phyloP scores from a whole-genome alignment of 345 rosid species.

The Euclidium syriacum region DNA sequence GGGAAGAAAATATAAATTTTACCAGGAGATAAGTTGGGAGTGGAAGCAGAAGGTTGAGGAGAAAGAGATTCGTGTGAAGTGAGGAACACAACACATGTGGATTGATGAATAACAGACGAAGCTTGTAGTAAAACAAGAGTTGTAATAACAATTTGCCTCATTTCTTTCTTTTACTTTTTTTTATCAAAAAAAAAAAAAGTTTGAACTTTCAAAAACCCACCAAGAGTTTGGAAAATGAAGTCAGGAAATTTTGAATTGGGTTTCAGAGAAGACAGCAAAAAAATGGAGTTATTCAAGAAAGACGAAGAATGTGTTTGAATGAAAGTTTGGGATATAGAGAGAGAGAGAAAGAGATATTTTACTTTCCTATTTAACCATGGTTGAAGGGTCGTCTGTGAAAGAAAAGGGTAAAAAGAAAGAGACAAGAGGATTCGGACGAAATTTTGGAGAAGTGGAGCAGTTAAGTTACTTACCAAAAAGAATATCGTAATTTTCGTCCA shows the following conservation, averaged over 20 bases:
- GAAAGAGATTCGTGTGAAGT: conserved; percentile 24
- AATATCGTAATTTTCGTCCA: background rate
- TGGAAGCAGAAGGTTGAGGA: conserved; percentile 44
- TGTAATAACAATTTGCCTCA: conserved; percentile 41
- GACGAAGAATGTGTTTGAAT: conserved; percentile 18
- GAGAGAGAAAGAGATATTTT: conserved; percentile 7
- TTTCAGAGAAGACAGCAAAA: background rate
- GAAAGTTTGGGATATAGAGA: background rate
- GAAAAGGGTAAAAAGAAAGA: conserved; percentile 24
- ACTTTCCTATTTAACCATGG: conserved; percentile 13
- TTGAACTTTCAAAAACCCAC: conserved; percentile 5
- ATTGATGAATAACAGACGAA: conserved; percentile 31
- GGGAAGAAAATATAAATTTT: background rate
- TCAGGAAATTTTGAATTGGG: conserved; percentile 3
- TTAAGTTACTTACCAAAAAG: conserved; percentile 20
- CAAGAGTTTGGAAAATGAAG: background rate
- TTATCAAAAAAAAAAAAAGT: background rate
- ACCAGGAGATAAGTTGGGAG: conserved; percentile 69
- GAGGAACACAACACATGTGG: conserved; percentile 43
- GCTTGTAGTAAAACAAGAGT: conserved; percentile 36
- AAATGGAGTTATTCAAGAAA: background rate
- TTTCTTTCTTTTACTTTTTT: conserved; percentile 4
- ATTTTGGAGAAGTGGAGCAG: conserved; percentile 27
- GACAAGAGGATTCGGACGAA: conserved; percentile 27
- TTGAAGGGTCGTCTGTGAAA: conserved; percentile 18